phyloP scores from a whole-genome alignment of 1,284 basidiomycete genomes.

The Melampsora occidentalis region DNA sequence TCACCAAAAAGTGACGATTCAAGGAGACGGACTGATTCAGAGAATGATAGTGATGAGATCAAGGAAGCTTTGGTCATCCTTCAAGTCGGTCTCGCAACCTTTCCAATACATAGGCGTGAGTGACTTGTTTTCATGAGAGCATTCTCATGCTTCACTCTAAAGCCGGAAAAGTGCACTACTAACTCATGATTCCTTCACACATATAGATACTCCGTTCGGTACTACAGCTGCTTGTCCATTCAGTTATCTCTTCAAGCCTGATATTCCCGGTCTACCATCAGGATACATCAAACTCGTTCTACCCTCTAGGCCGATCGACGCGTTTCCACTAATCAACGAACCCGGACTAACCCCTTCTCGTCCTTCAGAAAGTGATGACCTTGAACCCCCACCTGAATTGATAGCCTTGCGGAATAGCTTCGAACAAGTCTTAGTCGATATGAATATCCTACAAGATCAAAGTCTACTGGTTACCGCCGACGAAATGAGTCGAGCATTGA shows the following conservation, averaged over 20 bases:
- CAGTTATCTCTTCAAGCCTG: conserved; percentile 5
- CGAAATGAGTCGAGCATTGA: neutral
- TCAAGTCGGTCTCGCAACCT: conserved; percentile 8
- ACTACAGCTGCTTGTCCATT: neutral
- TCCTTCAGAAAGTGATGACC: neutral
- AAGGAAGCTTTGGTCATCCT: conserved; percentile 1
- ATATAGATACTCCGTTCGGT: neutral
- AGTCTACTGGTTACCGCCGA: neutral
- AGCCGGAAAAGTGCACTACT: neutral
- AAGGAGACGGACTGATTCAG: too few species aligned
- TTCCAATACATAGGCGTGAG: conserved; percentile 7
- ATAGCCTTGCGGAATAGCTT: neutral
- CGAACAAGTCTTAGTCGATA: conserved; percentile 2
- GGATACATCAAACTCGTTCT: conserved; percentile 7
- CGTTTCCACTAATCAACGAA: neutral
- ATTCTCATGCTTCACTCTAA: neutral
- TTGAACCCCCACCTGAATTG: conserved; percentile 3
- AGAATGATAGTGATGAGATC: neutral
- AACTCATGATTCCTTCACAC: neutral
- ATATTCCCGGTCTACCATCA: conserved; percentile 6
- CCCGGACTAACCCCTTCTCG: neutral
- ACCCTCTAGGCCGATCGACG: conserved; percentile 1
- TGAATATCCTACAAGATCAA: neutral
- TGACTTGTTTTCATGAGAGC: neutral
- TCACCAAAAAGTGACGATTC: too few species aligned